Evolutionary conservation across 177 flowering plant species (phyloP), one percentile per base, ranked within the genome.

Genomic region (Vitis hybrid): DNA sequence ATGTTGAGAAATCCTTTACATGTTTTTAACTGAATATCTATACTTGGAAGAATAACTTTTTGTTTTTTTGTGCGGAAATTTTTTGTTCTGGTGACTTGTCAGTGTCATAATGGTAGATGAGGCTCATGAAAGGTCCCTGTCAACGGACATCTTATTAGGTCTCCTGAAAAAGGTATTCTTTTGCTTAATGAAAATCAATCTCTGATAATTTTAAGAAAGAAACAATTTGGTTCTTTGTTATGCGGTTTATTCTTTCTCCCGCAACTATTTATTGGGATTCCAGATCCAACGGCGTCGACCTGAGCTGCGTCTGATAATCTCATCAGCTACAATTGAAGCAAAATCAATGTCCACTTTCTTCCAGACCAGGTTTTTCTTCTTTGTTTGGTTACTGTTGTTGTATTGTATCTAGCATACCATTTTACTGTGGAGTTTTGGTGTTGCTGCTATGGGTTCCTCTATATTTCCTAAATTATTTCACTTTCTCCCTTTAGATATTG

Each of bases 91-190:
- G n/a, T 35, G 4, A 56, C 68, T 56, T 67, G 35, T 60, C 81
- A 95, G 98, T 83, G 97, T 95, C 24, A 84, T 95, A 79, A 95
- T 95, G 99, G 97, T 95, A 32, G 99, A 95, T 81, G 99, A 95
- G 80, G 99, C 99, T 67, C 99, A 95, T 79, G 99, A 95, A 80
- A 86, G 98, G 75, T 90, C 97, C 60, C 81, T 95, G 74, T 84
- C 97, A 60, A 95, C 99, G 16, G 98, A 95, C 72, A 89, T 93
- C 68, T 76, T 95, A 70, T 74, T 95, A 67, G 99, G 99, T 69
- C 94, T 95, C 60, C 80, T 95, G 73, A 93, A 93, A 81, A 95
- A 95, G 97, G 98, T 94, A 81, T 64, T 1, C 30, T 35, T 32
- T 70, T 10, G 8, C 19, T 10, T 1, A 4, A 21, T 65, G 6